A percentile compares a stretch with the other conserved stretches of the same genome.
These are phyloP conservation scores for Coemansia sp. DNA, from an alignment of 192 early-diverging fungal genomes.

Conservation along the genomic window DNA sequence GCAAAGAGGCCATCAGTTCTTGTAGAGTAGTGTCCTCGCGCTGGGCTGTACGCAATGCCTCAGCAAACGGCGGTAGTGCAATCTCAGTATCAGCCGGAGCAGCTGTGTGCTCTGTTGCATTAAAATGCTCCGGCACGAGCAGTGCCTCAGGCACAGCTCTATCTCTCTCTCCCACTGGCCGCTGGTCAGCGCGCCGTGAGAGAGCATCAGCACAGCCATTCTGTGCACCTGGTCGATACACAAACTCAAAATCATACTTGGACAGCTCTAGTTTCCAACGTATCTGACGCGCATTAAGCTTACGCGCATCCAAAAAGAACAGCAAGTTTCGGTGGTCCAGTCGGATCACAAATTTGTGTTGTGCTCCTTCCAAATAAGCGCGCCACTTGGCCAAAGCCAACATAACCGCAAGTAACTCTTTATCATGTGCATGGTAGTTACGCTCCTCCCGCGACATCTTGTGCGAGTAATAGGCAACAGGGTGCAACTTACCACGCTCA, in stretches of 20 bases:
- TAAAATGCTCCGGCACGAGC: no score
- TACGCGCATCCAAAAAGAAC: no score
- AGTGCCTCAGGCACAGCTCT: not conserved
- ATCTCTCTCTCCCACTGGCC: not conserved
- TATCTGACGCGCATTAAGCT: not conserved
- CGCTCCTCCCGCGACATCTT: conserved; percentile 8
- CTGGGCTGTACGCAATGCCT: not conserved
- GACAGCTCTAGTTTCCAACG: conserved; percentile 4
- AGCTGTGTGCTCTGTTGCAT: no score
- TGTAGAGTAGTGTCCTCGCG: not conserved
- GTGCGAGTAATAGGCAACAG: conserved; percentile 20
- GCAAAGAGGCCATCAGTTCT: not conserved
- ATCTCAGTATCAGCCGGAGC: not conserved
- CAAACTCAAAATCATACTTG: conserved; percentile 1
- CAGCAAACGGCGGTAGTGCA: not conserved
- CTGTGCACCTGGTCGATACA: not conserved
- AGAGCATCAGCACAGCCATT: conserved; percentile 13
- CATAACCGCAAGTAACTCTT: conserved; percentile 10
- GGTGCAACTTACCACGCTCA: not conserved
- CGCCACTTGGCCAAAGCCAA: conserved; percentile 5
- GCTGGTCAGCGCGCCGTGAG: no score
- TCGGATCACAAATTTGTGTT: no score
- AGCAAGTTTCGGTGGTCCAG: no score
- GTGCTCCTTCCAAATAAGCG: not conserved
- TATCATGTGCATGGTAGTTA: conserved; percentile 8